These are phyloP conservation scores for Psilocybe azurescens DNA, from an alignment of 768 basidiomycete genomes.

Conservation along the genomic window DNA sequence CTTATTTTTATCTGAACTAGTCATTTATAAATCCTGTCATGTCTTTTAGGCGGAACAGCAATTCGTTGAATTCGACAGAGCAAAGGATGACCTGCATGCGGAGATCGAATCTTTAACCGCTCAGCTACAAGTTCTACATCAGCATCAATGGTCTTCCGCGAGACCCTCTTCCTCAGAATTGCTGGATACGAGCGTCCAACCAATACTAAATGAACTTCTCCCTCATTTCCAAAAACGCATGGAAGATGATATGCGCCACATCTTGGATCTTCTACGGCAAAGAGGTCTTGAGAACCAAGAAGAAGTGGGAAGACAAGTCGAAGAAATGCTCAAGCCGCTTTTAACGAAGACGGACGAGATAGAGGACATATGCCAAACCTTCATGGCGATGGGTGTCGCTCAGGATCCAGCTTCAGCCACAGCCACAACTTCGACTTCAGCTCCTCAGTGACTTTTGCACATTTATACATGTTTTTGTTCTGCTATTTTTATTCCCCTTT, in stretches of 20 bases:
- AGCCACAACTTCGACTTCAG: not conserved
- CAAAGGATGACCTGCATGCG: slow-evolving; percentile 24
- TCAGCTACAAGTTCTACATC: slow-evolving; percentile 29
- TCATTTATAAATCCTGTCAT: slow-evolving; percentile 1
- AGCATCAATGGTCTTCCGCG: slow-evolving; percentile 1
- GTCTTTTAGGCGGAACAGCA: slow-evolving; percentile 19
- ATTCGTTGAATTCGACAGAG: slow-evolving; percentile 22
- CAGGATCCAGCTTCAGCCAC: not conserved
- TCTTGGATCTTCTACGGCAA: slow-evolving; percentile 30
- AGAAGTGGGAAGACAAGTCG: slow-evolving; percentile 29
- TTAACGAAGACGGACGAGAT: slow-evolving; percentile 27
- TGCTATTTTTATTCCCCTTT: not conserved
- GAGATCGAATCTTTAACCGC: slow-evolving; percentile 29
- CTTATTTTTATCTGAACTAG: not conserved
- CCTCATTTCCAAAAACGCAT: slow-evolving; percentile 28
- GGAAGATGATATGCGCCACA: slow-evolving; percentile 25
- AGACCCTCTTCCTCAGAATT: not conserved
- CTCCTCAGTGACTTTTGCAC: not conserved
- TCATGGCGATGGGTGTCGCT: slow-evolving; percentile 8
- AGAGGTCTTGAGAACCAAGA: slow-evolving; percentile 28
- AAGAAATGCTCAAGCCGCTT: slow-evolving; percentile 34
- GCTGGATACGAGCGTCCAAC: not conserved
- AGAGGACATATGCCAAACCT: slow-evolving; percentile 32
- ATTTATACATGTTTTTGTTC: not conserved
- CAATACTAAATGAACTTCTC: not conserved